phyloP scores from a whole-genome alignment of 306 rosid species.

The apple (Malus domestica) region ASM211411v1 NC_041797.1:10358501-10359000 shows the following conservation, averaged over 20 bases:
- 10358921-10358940: conserved; percentile 3
- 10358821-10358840: conserved; percentile 5
- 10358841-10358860: not conserved
- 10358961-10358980: conserved; percentile 8
- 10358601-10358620: not conserved
- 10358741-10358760: not conserved
- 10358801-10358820: not conserved
- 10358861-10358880: not conserved
- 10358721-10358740: not conserved
- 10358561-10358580: not conserved
- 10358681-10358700: not conserved
- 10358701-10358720: not conserved
- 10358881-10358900: not conserved
- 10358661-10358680: not conserved
- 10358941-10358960: not conserved
- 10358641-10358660: not conserved
- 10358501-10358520: not conserved
- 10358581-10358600: not conserved
- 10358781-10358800: not conserved
- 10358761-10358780: not conserved
- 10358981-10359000: conserved; percentile 7
- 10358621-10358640: not conserved
- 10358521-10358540: not conserved
- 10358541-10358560: not conserved
- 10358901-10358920: conserved; percentile 12